Evolutionary conservation across 768 basidiomycete species (phyloP), one percentile per base, ranked within the genome.

Genomic region (Neoboletus magnificus): DNA sequence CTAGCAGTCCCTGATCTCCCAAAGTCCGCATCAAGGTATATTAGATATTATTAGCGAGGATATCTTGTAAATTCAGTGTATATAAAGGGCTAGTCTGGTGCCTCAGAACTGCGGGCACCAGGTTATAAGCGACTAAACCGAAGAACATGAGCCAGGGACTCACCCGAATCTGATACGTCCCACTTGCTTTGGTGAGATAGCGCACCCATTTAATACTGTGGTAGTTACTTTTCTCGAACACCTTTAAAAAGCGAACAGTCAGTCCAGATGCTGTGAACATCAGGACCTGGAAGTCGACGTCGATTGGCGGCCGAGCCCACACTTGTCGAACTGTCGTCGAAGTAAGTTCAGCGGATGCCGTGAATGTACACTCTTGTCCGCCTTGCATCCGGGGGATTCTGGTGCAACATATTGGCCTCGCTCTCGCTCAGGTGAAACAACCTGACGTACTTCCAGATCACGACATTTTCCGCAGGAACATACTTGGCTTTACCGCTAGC

Each of bases 231-330:
- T 93, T 97, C 78, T 98, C 97, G 62, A 98, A 98, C 18, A 99
- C 96, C 71, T 98, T 98, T 67, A 99, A 74, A 81, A 98, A 99
- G 50, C 96, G 83, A 41, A 99, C 97, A 48, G 96, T 89, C 65
- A 99, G 71, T 2, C 97, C 97, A 12, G 96, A 98, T 12, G 97
- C 82, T 0, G 97, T 98, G 73, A 98, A 93, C 97, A 99, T 99
- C 62, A 99, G 79, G 54, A 99, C 97, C 75, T 95, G 93, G 75
- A 99, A 99, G 71, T 99, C 97, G 59, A 98, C 87, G 62, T 96
- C 92, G 66, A 99, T 98, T 8, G 97, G 97, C 18, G 97, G 97
- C 52, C 97, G 79, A 3, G 95, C 94, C 97, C 97, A 99, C 5
- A 96, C 87, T 80, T 98, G 94, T 33, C 93, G 86, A 56, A 85